Evolutionary conservation across 257 asterid species (phyloP), one percentile per base, ranked within the genome.

Genomic region (Cordia subcordata): DNA sequence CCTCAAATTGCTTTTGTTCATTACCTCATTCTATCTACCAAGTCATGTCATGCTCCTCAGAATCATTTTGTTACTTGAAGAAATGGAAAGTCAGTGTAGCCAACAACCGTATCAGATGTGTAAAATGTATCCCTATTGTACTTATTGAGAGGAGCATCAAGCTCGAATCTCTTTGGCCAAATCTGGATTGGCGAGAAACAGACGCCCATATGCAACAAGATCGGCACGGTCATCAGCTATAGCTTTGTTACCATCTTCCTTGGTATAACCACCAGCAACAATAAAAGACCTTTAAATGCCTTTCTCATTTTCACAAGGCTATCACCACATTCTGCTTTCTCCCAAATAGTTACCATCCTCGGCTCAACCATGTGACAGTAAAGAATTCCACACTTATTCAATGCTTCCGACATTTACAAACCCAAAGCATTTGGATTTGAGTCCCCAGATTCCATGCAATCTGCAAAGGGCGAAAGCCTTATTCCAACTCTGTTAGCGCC

Each of bases 321-420:
- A 12, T 74, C 57, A 0, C 74, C 12, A 66, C 90, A 0, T 13
- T 68, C 90, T 0, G 0, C 44, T 20, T 1, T 60, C 55, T 76
- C 44, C 65, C 82, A 0, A 13, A 27, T 0, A 53, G 68, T 1
- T 1, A 27, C 68, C 85, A 81, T 71, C 74, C 95, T 74, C 0
- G 93, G 93, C 57, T 88, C 85, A 8, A 85, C 81, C 87, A 81
- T 68, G 74, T 83, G 94, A 79, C 84, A 81, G 70, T 79, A 85
- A 10, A 77, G 76, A 68, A 85, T 61, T 32, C 47, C 67, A 20
- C 66, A 66, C 27, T 73, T 77, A 69, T 73, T 82, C 44, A 85
- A 45, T 1, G 84, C 75, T 66, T 81, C 77, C 0, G 78, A 75
- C 81, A 88, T 60, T 61, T 85, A 74, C 21, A 85, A 78, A 21